Percentiles rank a stretch among this genome's conserved stretches.
phyloP scores from a whole-genome alignment of 371 early-diverging fungal genomes.

The Mortierella sp. region DNA sequence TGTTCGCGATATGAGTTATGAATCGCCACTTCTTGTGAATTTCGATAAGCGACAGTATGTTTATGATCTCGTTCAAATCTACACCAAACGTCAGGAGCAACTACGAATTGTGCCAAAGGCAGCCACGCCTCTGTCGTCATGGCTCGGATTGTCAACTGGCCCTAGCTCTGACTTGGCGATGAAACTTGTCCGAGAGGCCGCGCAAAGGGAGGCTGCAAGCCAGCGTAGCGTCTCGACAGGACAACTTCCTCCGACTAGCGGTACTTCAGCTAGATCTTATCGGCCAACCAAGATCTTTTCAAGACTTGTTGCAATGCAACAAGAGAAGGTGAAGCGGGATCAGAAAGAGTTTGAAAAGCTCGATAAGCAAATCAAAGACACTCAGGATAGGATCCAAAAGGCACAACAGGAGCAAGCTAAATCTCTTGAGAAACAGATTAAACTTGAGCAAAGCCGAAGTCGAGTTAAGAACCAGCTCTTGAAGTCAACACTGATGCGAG shows the following conservation, averaged over 20 bases:
- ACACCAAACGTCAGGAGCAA: conserved; percentile 52
- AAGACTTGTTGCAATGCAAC: conserved; percentile 72
- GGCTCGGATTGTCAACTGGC: conserved; percentile 44
- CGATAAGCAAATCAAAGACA: conserved; percentile 74
- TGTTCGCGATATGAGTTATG: conserved; percentile 61
- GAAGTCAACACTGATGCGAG: conserved; percentile 67
- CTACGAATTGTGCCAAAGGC: conserved; percentile 18
- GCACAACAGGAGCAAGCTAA: conserved; percentile 78
- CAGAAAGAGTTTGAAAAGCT: conserved; percentile 80
- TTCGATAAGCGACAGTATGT: conserved; percentile 80
- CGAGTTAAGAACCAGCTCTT: conserved; percentile 67
- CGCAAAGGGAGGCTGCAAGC: conserved; percentile 20
- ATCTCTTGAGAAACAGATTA: conserved; percentile 70
- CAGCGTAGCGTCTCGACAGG: conserved; percentile 16
- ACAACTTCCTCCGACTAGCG: conserved; percentile 11
- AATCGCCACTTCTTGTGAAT: conserved; percentile 66
- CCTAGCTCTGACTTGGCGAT: conserved; percentile 20
- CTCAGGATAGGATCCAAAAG: conserved; percentile 76
- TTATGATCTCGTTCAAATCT: conserved; percentile 72
- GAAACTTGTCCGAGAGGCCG: conserved; percentile 35
- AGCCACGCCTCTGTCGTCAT: conserved; percentile 34
- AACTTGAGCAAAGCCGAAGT: conserved; percentile 66
- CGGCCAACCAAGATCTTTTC: conserved; percentile 59
- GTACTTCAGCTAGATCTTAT: conserved; percentile 2
- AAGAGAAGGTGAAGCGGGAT: conserved; percentile 77